Percentiles rank a stretch among this genome's conserved stretches.
Evolutionary conservation across 2,329 filamentous ascomycete species (phyloP).

Genomic region (Clathrospora elynae): DNA sequence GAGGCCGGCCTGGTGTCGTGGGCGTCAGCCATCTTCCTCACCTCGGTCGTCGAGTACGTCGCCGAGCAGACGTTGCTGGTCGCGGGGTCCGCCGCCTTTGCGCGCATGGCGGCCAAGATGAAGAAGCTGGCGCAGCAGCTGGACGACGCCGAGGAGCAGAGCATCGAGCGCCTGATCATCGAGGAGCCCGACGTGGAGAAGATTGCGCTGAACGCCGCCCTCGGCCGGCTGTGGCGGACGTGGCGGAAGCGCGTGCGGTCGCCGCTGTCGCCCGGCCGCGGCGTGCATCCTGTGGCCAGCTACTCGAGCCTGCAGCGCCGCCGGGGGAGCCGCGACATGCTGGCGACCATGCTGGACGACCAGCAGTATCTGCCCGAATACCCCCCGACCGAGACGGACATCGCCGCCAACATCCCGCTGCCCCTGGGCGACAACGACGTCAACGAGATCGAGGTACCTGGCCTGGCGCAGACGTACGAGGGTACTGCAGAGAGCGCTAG

Average conservation of each 20-base stretch:
- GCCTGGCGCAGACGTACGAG: constrained; percentile 70
- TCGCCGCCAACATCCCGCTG: constrained; percentile 68
- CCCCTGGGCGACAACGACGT: constrained; percentile 71
- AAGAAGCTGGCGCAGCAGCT: constrained; percentile 41
- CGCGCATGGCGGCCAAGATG: constrained; percentile 57
- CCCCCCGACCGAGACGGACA: constrained; percentile 51
- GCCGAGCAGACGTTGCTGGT: constrained; percentile 89
- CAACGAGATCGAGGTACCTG: constrained; percentile 79
- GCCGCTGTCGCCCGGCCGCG: constrained; percentile 32
- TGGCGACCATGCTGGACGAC: constrained; percentile 26
- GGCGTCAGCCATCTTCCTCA: constrained; percentile 92
- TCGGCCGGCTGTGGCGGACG: constrained; percentile 89
- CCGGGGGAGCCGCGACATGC: constrained; percentile 37
- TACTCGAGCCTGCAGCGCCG: constrained; percentile 39
- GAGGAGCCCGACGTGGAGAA: constrained; percentile 93
- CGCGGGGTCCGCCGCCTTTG: constrained; percentile 81
- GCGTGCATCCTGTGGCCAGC: constrained; percentile 35
- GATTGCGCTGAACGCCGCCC: constrained; percentile 82
- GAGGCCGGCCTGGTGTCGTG: constrained; percentile 69
- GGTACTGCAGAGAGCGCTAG: constrained; percentile 45
- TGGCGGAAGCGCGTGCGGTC: constrained; percentile 85
- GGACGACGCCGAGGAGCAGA: constrained; percentile 59
- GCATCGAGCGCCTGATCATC: constrained; percentile 73
- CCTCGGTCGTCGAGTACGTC: constrained; percentile 91
- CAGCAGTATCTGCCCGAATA: constrained; percentile 48